Base-by-base conservation (phyloP, 805 yeast genomes). In the Metahyphopichia silvanorum region DNA sequence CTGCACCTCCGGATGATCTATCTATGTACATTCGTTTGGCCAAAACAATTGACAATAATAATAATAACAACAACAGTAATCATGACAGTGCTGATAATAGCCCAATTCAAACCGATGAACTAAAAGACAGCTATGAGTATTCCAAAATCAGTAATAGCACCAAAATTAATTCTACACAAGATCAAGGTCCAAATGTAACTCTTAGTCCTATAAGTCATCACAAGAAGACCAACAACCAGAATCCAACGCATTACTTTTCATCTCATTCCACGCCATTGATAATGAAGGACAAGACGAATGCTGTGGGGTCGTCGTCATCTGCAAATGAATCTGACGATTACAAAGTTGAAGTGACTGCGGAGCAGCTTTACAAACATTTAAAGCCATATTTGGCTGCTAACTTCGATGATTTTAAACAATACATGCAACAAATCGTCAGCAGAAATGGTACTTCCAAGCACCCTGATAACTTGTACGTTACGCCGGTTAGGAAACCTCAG, bases 221-320 rank as follows among this genome's bases (percentile, higher is more conserved):
- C 10, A 20, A 20, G 7, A 20, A 20, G 7, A 20, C 21, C 21
- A 20, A 20, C 7, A 8, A 20, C 10, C 21, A 20, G 12, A 24
- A 24, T 24, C 6, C 26, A 24, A 8, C 21, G 10, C 32, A 43
- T 8, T 25, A 39, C 33, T 38, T 49, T 16, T 47, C 55, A 20
- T 50, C 57, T 3, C 58, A 54, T 31, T 53, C 58, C 2, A 54
- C 60, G 1, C 60, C 60, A 2, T 34, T 50, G 20, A 28, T 32
- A 3, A 30, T 3, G 33, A 24, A 10, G 11, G 12, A 6, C 5
- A 21, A 7, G 16, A 14, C 16, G 12, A 25, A 20, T 13, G 21
- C 17, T 6, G 14, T 12, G 24, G 7, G n/a, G 15, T 8, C 11
- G 20, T 10, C 17, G 12, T n/a, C 13, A 15, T 23, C 14, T 23